These are phyloP conservation scores for Sarcodon aspratus DNA, from an alignment of 768 basidiomycete genomes.

Conservation along the genomic window DNA sequence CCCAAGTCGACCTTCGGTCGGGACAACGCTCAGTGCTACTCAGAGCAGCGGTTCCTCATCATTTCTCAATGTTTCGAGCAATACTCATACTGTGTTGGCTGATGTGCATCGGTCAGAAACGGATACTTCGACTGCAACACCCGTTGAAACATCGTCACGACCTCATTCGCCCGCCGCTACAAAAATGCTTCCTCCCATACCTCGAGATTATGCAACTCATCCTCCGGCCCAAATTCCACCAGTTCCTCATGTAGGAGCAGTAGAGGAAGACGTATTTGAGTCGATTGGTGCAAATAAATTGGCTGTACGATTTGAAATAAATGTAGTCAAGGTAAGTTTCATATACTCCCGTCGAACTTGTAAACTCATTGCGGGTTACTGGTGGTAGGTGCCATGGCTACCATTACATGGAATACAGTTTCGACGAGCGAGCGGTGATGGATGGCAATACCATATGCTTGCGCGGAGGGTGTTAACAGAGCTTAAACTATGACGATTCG, in stretches of 20 bases:
- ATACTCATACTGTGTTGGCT: conserved; percentile 28
- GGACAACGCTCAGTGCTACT: conserved; percentile 45
- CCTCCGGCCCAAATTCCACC: conserved; percentile 23
- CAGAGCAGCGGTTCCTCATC: conserved; percentile 73
- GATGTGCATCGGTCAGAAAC: conserved; percentile 19
- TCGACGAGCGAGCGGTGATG: conserved; percentile 79
- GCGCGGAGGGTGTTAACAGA: conserved; percentile 81
- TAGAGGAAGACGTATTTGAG: conserved; percentile 60
- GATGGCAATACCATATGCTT: conserved; percentile 97
- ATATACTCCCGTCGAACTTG: not conserved
- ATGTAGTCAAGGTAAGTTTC: conserved; percentile 81
- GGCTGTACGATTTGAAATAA: conserved; percentile 93
- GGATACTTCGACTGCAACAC: conserved; percentile 12
- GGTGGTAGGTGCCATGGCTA: conserved; percentile 73
- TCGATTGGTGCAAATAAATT: conserved; percentile 64
- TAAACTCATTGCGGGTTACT: not conserved
- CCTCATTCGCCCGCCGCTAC: conserved; percentile 42
- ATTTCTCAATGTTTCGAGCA: conserved; percentile 72
- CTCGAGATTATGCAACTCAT: conserved; percentile 46
- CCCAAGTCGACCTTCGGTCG: conserved; percentile 29
- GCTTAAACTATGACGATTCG: conserved; percentile 52
- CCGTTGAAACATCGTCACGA: conserved; percentile 12
- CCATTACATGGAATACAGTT: conserved; percentile 95
- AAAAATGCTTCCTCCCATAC: conserved; percentile 72
- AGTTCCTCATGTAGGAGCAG: conserved; percentile 54